Evolutionary conservation across 768 basidiomycete species (phyloP), one percentile per base, ranked within the genome.

Genomic region (Tylopilus balloui): DNA sequence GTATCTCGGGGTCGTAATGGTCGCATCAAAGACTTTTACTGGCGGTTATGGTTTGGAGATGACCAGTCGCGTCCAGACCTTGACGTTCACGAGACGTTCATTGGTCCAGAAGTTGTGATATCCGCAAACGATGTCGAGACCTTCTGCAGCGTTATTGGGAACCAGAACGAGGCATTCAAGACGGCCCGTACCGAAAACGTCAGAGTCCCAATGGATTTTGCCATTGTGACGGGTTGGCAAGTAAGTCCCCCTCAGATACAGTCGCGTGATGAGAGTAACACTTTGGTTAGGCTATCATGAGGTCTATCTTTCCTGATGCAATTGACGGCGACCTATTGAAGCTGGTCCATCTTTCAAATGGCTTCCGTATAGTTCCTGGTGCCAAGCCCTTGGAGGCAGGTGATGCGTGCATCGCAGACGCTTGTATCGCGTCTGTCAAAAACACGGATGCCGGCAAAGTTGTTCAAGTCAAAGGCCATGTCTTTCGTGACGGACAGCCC

Each of bases 171-270:
- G 64, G 78, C 79, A 1, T 99, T 95, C 78, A 92, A 94, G 78
- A 74, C 78, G 12, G 80, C 76, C 3, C 78, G 92, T 48, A 84
- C 76, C 41, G 74, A 76, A 20, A 67, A 60, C 38, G 80, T 92
- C 37, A 81, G 88, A 61, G 92, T 95, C 2, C 96, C 96, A 0
- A 95, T 99, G 91, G 95, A 98, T 71, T 98, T 96, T 60, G 92
- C 94, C 21, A 99, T 99, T 62, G 95, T 98, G 43, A 86, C 93
- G 34, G 94, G 95, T 39, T 99, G 96, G 96, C 84, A 95, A 86
- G 93, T 92, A 65, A 52, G 86, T 20, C 70, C 44, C n/a, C 34
- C 20, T 24, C 36, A 24, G 48, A 21, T 31, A 20, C 1, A 40
- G 15, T 47, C 35, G 13, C 21, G 15, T 29, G 9, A 24, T 31